Conservation (phyloP, 257 asterid species). For the Penstemon newberryi region DNA sequence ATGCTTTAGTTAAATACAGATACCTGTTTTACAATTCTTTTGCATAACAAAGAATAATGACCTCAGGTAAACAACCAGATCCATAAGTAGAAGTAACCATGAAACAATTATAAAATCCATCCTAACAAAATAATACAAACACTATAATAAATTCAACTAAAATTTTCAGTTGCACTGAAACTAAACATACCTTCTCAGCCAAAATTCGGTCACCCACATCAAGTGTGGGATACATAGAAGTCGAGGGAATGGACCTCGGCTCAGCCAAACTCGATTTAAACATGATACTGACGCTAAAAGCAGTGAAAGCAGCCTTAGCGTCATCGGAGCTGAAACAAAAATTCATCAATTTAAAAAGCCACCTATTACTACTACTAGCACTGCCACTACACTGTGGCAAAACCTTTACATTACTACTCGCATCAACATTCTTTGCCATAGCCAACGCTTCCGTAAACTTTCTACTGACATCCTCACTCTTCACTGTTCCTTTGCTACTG, state of each 20-base stretch:
- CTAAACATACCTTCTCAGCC: neutral
- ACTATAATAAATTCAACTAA: neutral
- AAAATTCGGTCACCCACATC: no score
- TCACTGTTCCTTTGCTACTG: slow-evolving; percentile 16
- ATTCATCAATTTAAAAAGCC: slow-evolving; percentile 8
- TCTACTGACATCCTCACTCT: slow-evolving; percentile 19
- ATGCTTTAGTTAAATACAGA: neutral
- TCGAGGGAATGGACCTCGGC: no score
- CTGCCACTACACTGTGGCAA: slow-evolving; percentile 23
- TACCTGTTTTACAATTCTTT: slow-evolving; percentile 3
- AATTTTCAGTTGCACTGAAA: neutral
- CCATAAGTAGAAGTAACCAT: no score
- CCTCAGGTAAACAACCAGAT: neutral
- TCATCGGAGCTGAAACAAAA: neutral
- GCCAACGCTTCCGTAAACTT: slow-evolving; percentile 45
- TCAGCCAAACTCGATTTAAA: no score
- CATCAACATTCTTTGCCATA: slow-evolving; percentile 31
- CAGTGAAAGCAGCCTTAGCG: no score
- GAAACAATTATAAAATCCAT: neutral
- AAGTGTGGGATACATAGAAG: no score
- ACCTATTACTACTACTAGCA: slow-evolving; percentile 35
- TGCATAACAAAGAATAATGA: neutral
- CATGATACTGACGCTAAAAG: no score
- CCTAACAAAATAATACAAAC: neutral
- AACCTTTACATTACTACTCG: slow-evolving; percentile 24